These are phyloP conservation scores for Gossypium aridum DNA, from an alignment of 441 rosid genomes.

Conservation along the genomic window DNA sequence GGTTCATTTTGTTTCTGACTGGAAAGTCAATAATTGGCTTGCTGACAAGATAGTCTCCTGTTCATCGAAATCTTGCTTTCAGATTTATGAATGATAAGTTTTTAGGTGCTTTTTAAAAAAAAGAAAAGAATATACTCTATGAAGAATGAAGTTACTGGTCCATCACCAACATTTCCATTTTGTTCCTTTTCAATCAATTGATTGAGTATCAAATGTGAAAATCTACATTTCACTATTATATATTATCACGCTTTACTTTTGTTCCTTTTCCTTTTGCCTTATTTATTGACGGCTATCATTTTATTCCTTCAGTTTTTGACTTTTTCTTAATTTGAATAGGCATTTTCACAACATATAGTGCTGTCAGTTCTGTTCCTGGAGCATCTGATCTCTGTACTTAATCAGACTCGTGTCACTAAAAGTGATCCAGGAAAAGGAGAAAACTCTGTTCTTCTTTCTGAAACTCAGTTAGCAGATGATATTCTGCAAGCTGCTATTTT, in stretches of 20 bases:
- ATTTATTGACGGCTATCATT: neutral
- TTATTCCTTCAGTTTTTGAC: slow-evolving; percentile 6
- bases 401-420: slow-evolving; percentile 47
- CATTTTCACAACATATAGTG: slow-evolving; percentile 76
- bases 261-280: neutral
- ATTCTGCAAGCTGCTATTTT: slow-evolving; percentile 81
- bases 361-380: slow-evolving; percentile 83
- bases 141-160: slow-evolving; percentile 7
- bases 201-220: neutral
- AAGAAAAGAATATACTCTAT: neutral
- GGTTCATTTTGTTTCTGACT: neutral
- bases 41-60: neutral
- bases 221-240: neutral
- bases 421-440: slow-evolving; percentile 66
- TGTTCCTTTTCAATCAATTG: neutral
- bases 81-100: neutral
- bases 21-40: neutral
- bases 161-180: neutral
- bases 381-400: slow-evolving; percentile 70
- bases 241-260: neutral
- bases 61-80: neutral
- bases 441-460: slow-evolving; percentile 33
- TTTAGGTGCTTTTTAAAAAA: neutral
- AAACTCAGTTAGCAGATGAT: slow-evolving; percentile 54
- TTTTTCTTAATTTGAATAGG: slow-evolving; percentile 34